Evolutionary conservation across 768 basidiomycete genomes (phyloP).

Genomic region (Phaeotremella skinneri): DNA sequence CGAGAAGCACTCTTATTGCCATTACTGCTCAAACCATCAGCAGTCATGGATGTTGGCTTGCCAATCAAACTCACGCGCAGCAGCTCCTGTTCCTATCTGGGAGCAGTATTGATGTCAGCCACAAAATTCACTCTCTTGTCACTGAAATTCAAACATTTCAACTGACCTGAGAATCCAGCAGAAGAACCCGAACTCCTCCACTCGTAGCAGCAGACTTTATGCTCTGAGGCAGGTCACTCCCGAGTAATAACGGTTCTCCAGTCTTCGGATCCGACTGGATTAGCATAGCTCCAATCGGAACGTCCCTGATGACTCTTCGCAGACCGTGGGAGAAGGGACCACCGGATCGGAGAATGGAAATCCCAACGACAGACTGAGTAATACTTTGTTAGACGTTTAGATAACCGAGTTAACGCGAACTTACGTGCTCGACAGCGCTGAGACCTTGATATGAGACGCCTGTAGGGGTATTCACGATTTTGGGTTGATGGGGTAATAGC

Average conservation of each 20-base stretch:
- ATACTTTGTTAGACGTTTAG: constrained; percentile 4
- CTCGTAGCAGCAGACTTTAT: constrained; percentile 68
- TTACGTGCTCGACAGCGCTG: constrained; percentile 62
- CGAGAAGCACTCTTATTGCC: constrained; percentile 88
- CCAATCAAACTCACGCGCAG: constrained; percentile 37
- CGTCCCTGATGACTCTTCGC: constrained; percentile 79
- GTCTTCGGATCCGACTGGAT: constrained; percentile 81
- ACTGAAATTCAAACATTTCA: background rate
- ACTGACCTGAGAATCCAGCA: constrained; percentile 80
- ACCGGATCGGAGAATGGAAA: constrained; percentile 87
- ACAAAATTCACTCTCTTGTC: background rate
- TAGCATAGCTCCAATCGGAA: constrained; percentile 80
- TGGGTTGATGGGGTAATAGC: constrained; percentile 67
- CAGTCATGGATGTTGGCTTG: background rate
- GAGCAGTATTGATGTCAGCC: background rate
- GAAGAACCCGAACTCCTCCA: constrained; percentile 71
- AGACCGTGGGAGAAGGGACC: constrained; percentile 88
- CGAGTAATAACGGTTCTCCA: constrained; percentile 83
- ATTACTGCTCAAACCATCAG: constrained; percentile 66
- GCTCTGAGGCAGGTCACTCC: constrained; percentile 71
- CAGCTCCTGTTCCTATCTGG: constrained; percentile 88
- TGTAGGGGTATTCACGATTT: constrained; percentile 66
- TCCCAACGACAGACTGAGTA: constrained; percentile 73
- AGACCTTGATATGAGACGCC: constrained; percentile 62
- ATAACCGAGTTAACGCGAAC: background rate